Evolutionary conservation across 2,329 filamentous ascomycete species (phyloP), one percentile per base, ranked within the genome.

Genomic region (Hymenoscyphus infarciens): DNA sequence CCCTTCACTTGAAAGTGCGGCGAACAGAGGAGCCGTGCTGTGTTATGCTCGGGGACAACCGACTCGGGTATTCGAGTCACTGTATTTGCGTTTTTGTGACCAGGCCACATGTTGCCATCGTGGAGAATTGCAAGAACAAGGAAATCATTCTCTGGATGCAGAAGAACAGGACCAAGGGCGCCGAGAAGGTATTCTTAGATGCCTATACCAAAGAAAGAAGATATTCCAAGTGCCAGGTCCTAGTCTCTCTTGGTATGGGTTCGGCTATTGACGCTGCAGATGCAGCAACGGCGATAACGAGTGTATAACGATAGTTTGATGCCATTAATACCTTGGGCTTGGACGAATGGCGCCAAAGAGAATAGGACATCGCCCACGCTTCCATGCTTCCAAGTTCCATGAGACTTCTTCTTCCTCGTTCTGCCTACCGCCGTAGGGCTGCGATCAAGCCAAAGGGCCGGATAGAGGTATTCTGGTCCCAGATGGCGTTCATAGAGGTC

Each of bases 271-370:
- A 42, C 38, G n/a, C 42, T 49, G 19, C 19, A 49, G 11, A 49
- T 49, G 42, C 39, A 45, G 16, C 33, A 35, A 35, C 33, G 33
- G 33, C 33, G 33, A 35, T 35, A 35, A 35, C 33, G 10, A 35
- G 13, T 11, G 15, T 11, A 11, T 10, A n/a, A 38, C 6, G 55
- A 27, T 45, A 27, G 29, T 38, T n/a, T 62, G 42, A 39, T 55
- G 19, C 45, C 49, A 62, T 56, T 59, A 62, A 59, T 62, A 59
- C 45, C 59, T 53, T 53, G 38, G 13, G 19, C 49, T 38, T 33
- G 16, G 39, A 42, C 39, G 33, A 45, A 45, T 52, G 42, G 58
- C 55, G 55, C 16, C 33, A 19, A 39, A 57, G 29, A 39, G 29
- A 22, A 56, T 13, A 16, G n/a, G 16, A 42, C 2, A 8, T 4